Evolutionary conservation across 2,329 filamentous ascomycete genomes (phyloP).

Genomic region (Fusarium sp.): DNA sequence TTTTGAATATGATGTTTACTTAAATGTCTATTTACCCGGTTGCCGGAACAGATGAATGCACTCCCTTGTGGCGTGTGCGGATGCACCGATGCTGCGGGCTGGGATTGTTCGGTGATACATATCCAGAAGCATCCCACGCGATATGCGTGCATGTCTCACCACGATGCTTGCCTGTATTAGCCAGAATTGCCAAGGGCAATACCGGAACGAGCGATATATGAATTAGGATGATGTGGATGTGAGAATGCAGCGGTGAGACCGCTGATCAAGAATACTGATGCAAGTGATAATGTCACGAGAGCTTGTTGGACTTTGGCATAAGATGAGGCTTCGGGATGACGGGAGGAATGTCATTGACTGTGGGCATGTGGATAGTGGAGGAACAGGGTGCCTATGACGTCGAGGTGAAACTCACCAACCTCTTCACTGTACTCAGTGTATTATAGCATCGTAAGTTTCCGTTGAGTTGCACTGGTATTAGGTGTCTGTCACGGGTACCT

Average conservation of each 20-base stretch:
- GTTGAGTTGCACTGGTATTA: neutral
- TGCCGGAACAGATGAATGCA: neutral
- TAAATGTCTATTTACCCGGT: neutral
- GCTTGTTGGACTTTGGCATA: neutral
- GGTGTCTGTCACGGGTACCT: neutral
- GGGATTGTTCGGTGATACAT: constrained; percentile 14
- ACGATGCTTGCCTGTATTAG: neutral
- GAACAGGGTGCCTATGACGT: neutral
- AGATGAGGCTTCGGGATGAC: constrained; percentile 12
- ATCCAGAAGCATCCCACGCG: constrained; percentile 19
- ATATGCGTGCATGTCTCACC: constrained; percentile 15
- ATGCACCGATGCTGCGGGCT: constrained; percentile 11
- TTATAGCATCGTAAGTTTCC: neutral
- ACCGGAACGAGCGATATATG: constrained; percentile 6
- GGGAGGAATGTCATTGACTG: neutral
- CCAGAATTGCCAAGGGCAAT: neutral
- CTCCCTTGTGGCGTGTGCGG: constrained; percentile 11
- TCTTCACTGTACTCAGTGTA: neutral
- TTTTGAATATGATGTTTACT: neutral
- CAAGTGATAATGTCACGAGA: neutral
- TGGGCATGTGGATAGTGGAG: neutral
- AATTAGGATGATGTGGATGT: neutral
- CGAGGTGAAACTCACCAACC: neutral
- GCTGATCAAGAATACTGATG: neutral
- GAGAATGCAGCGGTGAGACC: neutral